These are phyloP conservation scores for Phytophthora sansomeana DNA, from an alignment of 352 stramenopile genomes.

Conservation along the genomic window DNA sequence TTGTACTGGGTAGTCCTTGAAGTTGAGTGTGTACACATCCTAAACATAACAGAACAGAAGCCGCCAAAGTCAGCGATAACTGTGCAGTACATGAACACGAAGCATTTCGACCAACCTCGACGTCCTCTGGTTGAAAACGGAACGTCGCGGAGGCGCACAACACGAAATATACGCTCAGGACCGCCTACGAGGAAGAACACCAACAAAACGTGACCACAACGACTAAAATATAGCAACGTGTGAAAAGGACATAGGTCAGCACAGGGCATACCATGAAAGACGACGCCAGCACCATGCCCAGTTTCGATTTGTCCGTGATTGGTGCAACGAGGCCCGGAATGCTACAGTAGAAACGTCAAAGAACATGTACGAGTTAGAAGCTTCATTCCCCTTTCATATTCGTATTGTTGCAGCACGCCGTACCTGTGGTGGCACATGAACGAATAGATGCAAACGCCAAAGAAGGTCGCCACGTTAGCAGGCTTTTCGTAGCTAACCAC, in stretches of 20 bases:
- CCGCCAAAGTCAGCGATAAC: conserved; percentile 16
- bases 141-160: conserved; percentile 82
- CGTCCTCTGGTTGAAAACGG: conserved; percentile 79
- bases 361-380: not conserved
- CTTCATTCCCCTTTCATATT: not conserved
- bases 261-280: conserved; percentile 69
- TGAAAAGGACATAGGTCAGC: conserved; percentile 3
- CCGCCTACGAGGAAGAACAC: conserved; percentile 50
- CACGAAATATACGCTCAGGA: conserved; percentile 83
- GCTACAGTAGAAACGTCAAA: conserved; percentile 32
- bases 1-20: conserved; percentile 81
- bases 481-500: conserved; percentile 81
- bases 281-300: conserved; percentile 63
- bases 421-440: conserved; percentile 93
- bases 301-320: conserved; percentile 84
- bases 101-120: conserved; percentile 58
- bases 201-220: conserved; percentile 13
- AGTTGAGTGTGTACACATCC: conserved; percentile 93
- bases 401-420: not conserved
- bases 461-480: conserved; percentile 80
- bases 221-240: conserved; percentile 7
- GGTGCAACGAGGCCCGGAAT: conserved; percentile 85
- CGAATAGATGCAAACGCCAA: conserved; percentile 90
- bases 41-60: conserved; percentile 31
- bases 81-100: conserved; percentile 4